Base-by-base conservation (phyloP, 352 stramenopile species). In the Phytophthora boehmeriae region DNA sequence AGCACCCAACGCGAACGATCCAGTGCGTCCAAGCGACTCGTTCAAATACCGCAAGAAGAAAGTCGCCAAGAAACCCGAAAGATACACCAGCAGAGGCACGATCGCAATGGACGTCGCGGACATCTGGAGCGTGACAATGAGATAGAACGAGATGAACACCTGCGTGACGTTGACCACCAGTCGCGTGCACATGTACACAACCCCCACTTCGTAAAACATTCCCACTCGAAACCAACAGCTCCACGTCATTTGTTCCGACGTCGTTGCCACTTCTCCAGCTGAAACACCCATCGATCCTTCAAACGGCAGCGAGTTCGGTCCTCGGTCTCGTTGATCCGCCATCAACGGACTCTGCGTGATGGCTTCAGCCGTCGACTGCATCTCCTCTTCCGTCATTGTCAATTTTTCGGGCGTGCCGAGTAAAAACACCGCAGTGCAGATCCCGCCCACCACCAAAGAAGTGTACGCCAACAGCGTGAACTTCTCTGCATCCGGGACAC, bases 181-280 rank as follows among this genome's bases (percentile, higher is more conserved):
- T 17, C 87, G 68, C 23, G 87, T 95, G 65, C 87, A 95, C 87
- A 95, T 95, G 78, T 95, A 95, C 13, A 91, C 83, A 8, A 93
- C 39, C 22, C 87, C 87, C 14, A 95, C 87, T 51, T 92, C 81
- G 68, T 95, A 95, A 34, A 95, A 95, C 85, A 94, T 93, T 25
- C 64, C 66, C 13, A 90, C 49, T 20, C 75, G 71, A 53, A 95
- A 95, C 86, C 86, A 95, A 46, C 62, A 69, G 49, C 76, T 83
- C 86, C 86, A 95, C 5, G 71, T 88, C 80, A 92, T 91, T 65
- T 69, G 76, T 0, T 68, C 64, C 1, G 36, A 60, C 11, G 53
- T 53, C n/a, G 57, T 41, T 8, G 69, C 46, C 0, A 72, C 41
- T 10, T 85, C 63, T 4, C 52, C 54, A 0, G 49, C 71, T 19